Percentiles rank a stretch among this genome's conserved stretches.
phyloP scores from a whole-genome alignment of 2,329 filamentous ascomycete genomes.

The Ceratocystis cacaofunesta region DNA sequence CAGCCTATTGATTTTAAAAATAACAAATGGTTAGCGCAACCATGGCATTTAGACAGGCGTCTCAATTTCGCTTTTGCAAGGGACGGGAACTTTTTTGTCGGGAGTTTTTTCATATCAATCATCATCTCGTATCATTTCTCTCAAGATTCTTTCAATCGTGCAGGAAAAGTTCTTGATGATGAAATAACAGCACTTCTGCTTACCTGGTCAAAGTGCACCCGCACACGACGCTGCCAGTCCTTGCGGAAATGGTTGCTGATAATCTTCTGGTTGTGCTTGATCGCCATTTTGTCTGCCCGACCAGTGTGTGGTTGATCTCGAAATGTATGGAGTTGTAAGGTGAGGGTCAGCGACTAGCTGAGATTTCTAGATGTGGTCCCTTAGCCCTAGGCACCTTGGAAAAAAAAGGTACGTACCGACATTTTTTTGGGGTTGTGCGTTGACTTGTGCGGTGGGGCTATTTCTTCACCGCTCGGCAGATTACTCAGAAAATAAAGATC shows the following conservation, averaged over 20 bases:
- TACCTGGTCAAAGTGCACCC: slow-evolving; percentile 99
- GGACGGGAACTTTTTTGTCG: neutral
- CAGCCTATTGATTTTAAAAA: slow-evolving; percentile 46
- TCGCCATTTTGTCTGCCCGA: slow-evolving; percentile 42
- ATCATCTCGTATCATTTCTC: slow-evolving; percentile 12
- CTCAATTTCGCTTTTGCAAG: slow-evolving; percentile 1
- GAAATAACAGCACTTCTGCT: slow-evolving; percentile 15
- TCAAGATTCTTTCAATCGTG: neutral
- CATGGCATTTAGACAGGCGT: neutral
- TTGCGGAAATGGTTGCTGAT: slow-evolving; percentile 98
- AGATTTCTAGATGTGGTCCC: slow-evolving; percentile 18
- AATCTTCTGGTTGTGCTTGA: slow-evolving; percentile 99
- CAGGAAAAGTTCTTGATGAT: slow-evolving; percentile 14
- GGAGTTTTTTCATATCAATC: neutral
- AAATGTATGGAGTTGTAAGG: slow-evolving; percentile 15
- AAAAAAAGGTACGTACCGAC: slow-evolving; percentile 18
- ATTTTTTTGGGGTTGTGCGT: slow-evolving; percentile 15
- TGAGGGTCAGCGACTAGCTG: slow-evolving; percentile 17
- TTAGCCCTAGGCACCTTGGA: slow-evolving; percentile 17
- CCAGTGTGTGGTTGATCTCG: slow-evolving; percentile 17
- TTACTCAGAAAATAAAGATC: neutral
- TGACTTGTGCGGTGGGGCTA: slow-evolving; percentile 13
- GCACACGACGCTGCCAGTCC: slow-evolving; percentile 99
- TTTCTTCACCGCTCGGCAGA: slow-evolving; percentile 15
- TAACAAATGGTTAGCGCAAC: slow-evolving; percentile 19